Conservation (phyloP, 805 yeast species). For the Kazachstania psychrophila region DNA sequence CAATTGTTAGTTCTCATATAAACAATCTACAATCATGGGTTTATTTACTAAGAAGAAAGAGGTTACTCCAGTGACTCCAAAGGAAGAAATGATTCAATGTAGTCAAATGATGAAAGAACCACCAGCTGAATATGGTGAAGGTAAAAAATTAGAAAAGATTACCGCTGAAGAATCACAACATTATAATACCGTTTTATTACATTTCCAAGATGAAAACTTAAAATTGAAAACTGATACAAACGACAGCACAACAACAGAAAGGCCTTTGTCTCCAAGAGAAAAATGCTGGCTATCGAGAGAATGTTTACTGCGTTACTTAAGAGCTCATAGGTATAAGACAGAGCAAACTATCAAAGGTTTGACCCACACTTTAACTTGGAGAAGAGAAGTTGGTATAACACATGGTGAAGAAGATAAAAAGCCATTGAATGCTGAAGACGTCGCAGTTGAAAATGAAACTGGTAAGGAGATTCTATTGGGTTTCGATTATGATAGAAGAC, state of each 20-base stretch:
- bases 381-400: constrained; percentile 42
- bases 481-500: constrained; percentile 45
- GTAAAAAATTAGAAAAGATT: constrained; percentile 12
- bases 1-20: too few species aligned
- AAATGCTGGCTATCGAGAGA: constrained; percentile 39
- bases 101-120: constrained; percentile 16
- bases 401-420: constrained; percentile 30
- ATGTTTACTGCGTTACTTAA: constrained; percentile 41
- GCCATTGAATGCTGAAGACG: constrained; percentile 34
- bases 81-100: constrained; percentile 17
- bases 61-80: constrained; percentile 6
- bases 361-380: constrained; percentile 43
- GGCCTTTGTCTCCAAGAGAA: constrained; percentile 29
- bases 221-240: constrained; percentile 25
- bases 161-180: constrained; percentile 11
- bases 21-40: constrained; percentile 18
- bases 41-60: constrained; percentile 18
- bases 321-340: constrained; percentile 44
- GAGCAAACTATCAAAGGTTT: constrained; percentile 37
- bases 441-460: constrained; percentile 41
- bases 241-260: constrained; percentile 21
- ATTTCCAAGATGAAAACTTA: constrained; percentile 16
- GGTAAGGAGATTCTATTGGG: constrained; percentile 49
- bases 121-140: constrained; percentile 17
- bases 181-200: constrained; percentile 14